phyloP scores from a whole-genome alignment of 78 protist genomes.

The Dictyostelium purpureum region DNA sequence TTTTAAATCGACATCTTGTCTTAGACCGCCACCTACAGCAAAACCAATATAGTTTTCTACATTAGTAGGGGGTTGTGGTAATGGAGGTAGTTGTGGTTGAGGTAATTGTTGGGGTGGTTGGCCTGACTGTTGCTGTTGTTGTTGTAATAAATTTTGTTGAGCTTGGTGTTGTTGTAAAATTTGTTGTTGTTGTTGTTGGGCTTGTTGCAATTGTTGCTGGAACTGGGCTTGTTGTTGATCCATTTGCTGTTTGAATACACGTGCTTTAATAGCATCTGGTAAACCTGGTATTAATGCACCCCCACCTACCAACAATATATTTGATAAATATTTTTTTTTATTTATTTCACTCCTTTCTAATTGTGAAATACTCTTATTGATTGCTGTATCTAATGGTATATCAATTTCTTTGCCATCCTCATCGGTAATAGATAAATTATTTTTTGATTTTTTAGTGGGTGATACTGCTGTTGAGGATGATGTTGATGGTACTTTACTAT shows the following conservation, averaged over 20 bases:
- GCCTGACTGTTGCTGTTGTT: neutral
- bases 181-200: neutral
- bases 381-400: conserved; percentile 35
- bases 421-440: neutral
- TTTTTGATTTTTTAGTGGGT: neutral
- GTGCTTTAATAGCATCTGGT: neutral
- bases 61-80: too few relatives aligned
- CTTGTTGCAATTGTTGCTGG: neutral
- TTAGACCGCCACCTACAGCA: neutral
- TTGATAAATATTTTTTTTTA: neutral
- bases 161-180: too few relatives aligned
- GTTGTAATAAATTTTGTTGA: too few relatives aligned
- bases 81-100: neutral
- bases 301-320: conserved; percentile 55
- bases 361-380: conserved; percentile 1
- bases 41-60: neutral
- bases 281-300: conserved; percentile 29
- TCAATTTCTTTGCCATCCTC: neutral
- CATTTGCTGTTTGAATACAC: neutral
- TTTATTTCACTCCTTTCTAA: conserved; percentile 20
- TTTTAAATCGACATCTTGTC: conserved; percentile 12
- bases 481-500: neutral
- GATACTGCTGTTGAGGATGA: neutral
- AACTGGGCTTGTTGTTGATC: neutral
- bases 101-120: neutral